phyloP scores from a whole-genome alignment of 1,139 yeast species.

The Kodamaea sp. region DNA sequence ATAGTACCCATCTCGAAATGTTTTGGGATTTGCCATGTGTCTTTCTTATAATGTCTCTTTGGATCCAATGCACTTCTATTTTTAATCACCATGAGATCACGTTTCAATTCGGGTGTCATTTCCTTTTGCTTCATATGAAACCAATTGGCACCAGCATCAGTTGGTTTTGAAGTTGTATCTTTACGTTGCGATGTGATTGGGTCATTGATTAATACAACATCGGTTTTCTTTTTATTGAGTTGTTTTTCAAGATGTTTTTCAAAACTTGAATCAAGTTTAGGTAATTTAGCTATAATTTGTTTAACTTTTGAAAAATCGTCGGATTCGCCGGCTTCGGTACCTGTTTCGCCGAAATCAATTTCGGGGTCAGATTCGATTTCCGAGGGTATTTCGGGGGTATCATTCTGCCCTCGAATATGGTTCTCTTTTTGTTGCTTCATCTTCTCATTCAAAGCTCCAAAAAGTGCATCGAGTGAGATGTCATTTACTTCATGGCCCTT shows the following conservation, averaged over 20 bases:
- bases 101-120: slow-evolving; percentile 64
- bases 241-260: slow-evolving; percentile 20
- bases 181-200: slow-evolving; percentile 36
- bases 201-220: slow-evolving; percentile 44
- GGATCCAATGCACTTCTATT: slow-evolving; percentile 93
- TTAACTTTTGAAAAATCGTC: slow-evolving; percentile 25
- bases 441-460: slow-evolving; percentile 13
- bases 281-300: slow-evolving; percentile 28
- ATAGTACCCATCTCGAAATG: slow-evolving; percentile 87
- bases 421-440: slow-evolving; percentile 7
- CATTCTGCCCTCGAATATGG: not conserved
- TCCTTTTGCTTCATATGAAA: slow-evolving; percentile 80
- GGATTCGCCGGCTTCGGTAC: too few relatives aligned
- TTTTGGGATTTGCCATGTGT: slow-evolving; percentile 76
- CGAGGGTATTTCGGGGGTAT: too few relatives aligned
- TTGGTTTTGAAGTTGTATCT: slow-evolving; percentile 14
- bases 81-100: slow-evolving; percentile 75
- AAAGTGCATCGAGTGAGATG: slow-evolving; percentile 13
- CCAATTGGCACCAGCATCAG: slow-evolving; percentile 63
- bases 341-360: too few relatives aligned
- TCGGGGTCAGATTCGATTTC: too few relatives aligned
- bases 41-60: slow-evolving; percentile 89
- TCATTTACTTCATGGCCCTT: slow-evolving; percentile 5
- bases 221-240: slow-evolving; percentile 13
- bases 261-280: slow-evolving; percentile 32